Base-by-base conservation (phyloP, 1,284 basidiomycete genomes). In the Apiotrichum sp. region DNA sequence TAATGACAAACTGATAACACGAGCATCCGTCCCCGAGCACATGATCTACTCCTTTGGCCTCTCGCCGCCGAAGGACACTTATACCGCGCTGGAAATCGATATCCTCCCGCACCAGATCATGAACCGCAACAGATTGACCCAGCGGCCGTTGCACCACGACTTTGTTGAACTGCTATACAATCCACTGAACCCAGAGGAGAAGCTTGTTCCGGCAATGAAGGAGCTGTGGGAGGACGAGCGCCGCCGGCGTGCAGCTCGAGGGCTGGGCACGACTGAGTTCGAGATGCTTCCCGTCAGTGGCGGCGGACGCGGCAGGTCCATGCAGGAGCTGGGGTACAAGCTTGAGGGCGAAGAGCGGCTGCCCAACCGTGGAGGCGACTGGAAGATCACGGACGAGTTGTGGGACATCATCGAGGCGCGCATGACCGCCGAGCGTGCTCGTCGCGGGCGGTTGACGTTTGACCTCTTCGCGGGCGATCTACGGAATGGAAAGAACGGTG, bases 191-290 rank as follows among this genome's bases (percentile, higher is more conserved):
- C 80, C 85, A 3, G 71, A 81, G 13, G 88, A 89, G 62, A 91
- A 89, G 50, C 82, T 96, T 31, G 88, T 98, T 0, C 81, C 86
- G 33, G 87, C 89, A 64, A 86, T 98, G 52, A 85, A 87, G 53
- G 93, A 96, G 71, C 80, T 98, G 1, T 98, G 95, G 95, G 88
- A 93, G 53, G 92, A 96, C 64, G 95, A 98, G 71, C 84, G 87
- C 9, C 79, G 80, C 9, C 82, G 92, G 4, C 80, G 93, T 14
- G 69, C 74, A 13, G 80, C 79, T 6, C 81, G 80, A 33, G 90
- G 90, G 0, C 60, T 69, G 16, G 65, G 63, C 1, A 58, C 68
- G 13, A 63, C 59, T 32, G 68, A 67, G 43, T 55, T 52, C 3
- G 69, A 64, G 14, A 76, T 77, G 73, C 68, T 75, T 52, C 75